phyloP scores from a whole-genome alignment of 2,329 filamentous ascomycete genomes.

The Mollisiaceae sp. region DNA sequence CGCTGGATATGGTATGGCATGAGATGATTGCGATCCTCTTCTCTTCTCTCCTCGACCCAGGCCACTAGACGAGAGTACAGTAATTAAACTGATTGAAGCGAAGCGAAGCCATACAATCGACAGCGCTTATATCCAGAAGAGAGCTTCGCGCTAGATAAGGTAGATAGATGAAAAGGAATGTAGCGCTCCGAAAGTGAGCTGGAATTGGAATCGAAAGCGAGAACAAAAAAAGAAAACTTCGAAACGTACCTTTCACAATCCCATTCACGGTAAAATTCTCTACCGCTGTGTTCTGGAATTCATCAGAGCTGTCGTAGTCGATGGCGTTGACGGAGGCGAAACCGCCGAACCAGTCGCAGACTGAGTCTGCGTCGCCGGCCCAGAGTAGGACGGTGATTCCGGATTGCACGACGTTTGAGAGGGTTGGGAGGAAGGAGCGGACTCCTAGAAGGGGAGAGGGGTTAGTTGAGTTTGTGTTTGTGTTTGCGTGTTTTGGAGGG shows the following conservation, averaged over 20 bases:
- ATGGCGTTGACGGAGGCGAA: constrained; percentile 51
- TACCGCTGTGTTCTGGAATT: constrained; percentile 48
- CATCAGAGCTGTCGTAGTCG: constrained; percentile 46
- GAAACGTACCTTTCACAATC: constrained; percentile 52
- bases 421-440: constrained; percentile 51
- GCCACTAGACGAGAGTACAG: no score
- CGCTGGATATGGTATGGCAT: no score
- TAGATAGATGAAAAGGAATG: no score
- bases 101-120: neutral
- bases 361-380: constrained; percentile 61
- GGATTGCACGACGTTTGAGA: constrained; percentile 52
- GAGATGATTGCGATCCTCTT: no score
- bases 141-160: no score
- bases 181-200: no score
- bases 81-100: no score
- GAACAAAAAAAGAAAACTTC: neutral
- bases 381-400: constrained; percentile 57
- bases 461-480: neutral
- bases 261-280: constrained; percentile 55
- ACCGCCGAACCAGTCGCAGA: constrained; percentile 10
- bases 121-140: no score
- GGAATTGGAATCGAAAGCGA: no score
- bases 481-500: neutral
- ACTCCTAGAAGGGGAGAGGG: neutral
- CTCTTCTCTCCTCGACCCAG: no score